Percentiles rank a stretch among this genome's conserved stretches.
phyloP scores from a whole-genome alignment of 306 rosid species.

The Vigna unguiculata region DNA sequence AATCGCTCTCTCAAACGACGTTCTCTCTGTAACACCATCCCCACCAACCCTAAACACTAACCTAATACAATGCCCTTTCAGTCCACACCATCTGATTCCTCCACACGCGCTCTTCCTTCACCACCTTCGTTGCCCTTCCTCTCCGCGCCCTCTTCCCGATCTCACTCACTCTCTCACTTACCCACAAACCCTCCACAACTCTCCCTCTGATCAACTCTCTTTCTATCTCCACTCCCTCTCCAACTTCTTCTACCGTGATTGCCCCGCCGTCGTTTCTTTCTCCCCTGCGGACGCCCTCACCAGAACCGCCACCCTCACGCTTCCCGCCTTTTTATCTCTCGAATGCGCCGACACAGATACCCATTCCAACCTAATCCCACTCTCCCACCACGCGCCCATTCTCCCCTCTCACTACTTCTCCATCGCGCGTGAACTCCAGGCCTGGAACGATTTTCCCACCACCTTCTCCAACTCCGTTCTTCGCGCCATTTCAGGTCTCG shows the following conservation, averaged over 20 bases:
- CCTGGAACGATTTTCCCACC: conserved; percentile 68
- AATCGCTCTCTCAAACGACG: conserved; percentile 42
- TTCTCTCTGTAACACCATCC: conserved; percentile 43
- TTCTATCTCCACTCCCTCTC: conserved; percentile 52
- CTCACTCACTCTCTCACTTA: conserved; percentile 54
- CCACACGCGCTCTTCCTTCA: conserved; percentile 69
- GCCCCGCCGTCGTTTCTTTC: conserved; percentile 69
- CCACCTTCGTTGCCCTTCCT: conserved; percentile 69
- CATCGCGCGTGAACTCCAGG: conserved; percentile 57
- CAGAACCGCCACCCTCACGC: conserved; percentile 48
- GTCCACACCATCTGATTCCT: conserved; percentile 65
- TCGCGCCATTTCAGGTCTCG: conserved; percentile 50
- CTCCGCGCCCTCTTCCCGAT: conserved; percentile 53
- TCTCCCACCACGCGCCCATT: conserved; percentile 30
- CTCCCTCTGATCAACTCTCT: conserved; percentile 50
- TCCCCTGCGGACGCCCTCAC: conserved; percentile 42
- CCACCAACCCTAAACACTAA: conserved; percentile 40
- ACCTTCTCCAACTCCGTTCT: conserved; percentile 52
- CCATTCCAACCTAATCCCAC: background rate
- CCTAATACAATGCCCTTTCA: conserved; percentile 60
- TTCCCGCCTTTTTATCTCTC: conserved; percentile 65
- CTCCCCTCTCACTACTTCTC: conserved; percentile 70
- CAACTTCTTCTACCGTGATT: conserved; percentile 67
- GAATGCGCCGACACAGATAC: conserved; percentile 44
- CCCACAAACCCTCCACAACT: conserved; percentile 55